Base-by-base conservation (phyloP, 2,329 filamentous ascomycete species). In the Botrytis deweyae region DNA sequence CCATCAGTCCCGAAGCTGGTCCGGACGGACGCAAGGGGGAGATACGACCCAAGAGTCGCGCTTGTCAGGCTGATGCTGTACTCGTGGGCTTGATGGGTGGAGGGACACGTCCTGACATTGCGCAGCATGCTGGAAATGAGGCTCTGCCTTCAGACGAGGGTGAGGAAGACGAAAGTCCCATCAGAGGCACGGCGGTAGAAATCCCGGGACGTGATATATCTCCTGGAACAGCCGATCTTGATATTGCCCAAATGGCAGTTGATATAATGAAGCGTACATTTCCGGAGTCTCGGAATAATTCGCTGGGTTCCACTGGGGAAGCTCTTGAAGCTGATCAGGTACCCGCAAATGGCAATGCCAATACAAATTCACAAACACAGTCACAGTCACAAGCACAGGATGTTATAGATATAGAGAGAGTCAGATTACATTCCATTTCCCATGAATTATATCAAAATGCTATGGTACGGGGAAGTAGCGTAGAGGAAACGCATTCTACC, bases 21-120 rank as follows among this genome's bases (percentile, higher is more conserved):
- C 76, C 79, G 16, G 82, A 73, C 55, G 63, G 72, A 74, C 76
- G 76, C 77, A 80, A 78, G 74, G 70, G 58, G 40, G 72, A 75
- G 20, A 72, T 73, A 69, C 76, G 76, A 61, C 63, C 74, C 4
- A 78, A 76, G 40, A 73, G 67, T 69, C 76, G 75, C 12, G 72
- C 87, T 61, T 88, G 84, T 78, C 88, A 88, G 80, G 89, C 88
- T 78, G 90, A 92, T 86, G 88, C 86, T 78, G 89, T 93, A 76
- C 86, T 95, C 81, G 86, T 95, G 76, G 83, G 84, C 73, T 85
- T 87, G 81, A 86, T 95, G 84, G 88, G 85, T 78, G 88, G 85
- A 80, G 89, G 90, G 79, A 89, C 89, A 79, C 85, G 85, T 77
- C 89, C 88, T 69, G 90, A 94, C 69, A 87, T 93, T 79, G 90